Base-by-base conservation (phyloP, 164 flowering plant genomes). In the Nymphaea thermarum region DNA sequence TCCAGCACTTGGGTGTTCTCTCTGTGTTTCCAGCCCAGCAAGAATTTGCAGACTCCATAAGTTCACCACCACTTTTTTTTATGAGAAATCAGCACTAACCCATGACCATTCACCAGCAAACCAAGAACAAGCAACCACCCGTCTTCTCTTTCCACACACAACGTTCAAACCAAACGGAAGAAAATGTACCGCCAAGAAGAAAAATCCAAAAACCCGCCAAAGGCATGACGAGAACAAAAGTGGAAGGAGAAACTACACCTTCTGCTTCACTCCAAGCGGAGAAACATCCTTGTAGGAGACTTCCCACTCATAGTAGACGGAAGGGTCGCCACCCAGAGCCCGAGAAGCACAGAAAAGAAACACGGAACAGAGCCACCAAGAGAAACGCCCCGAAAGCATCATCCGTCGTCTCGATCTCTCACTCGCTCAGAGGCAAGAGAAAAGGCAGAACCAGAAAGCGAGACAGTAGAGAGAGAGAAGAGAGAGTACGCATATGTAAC, bases 261-360 rank as follows among this genome's bases (percentile, higher is more conserved):
- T 87, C 71, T 88, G 94, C 63, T 84, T 77, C 69, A 86, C 88
- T 42, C 97, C 97, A 43, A 90, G 73, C 41, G 97, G 97, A 63
- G 97, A 76, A 63, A 72, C 86, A 11, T 84, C 84, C 60, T 81
- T 77, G 79, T 87, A 91, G 69, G 88, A 78, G 71, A 87, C 44
- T 8, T 77, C 80, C 71, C 90, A 83, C 7, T 81, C 78, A 59
- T 71, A 86, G 66, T 42, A 75, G 11, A 79, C 82, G 59, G 62
- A 71, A 0, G 92, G 87, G 74, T 88, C 96, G 3, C 63, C 87
- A 4, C 80, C 83, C 16, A 74, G 77, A 74, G 84, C 83, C 67
- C 73, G 70, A 62, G 60, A 42, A 10, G 61, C 65, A 42, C 61
- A 41, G 25, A 68, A 65, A 42, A 42, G 57, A 25, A 41, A 44